These are phyloP conservation scores for Blakeslea trispora DNA, from an alignment of 371 early-diverging fungal genomes.

Conservation along the genomic window DNA sequence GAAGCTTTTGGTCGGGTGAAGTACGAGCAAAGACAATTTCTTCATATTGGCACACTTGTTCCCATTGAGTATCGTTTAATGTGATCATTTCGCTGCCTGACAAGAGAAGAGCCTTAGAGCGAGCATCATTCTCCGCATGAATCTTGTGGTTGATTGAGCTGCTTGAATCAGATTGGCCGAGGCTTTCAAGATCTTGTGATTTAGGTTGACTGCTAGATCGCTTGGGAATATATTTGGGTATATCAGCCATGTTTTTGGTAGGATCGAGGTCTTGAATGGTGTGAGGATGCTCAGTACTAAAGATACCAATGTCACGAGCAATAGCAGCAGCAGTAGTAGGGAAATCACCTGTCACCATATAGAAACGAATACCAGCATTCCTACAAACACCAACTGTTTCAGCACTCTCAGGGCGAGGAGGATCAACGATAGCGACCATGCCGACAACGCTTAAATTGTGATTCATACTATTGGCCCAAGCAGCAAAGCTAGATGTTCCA, in stretches of 20 bases:
- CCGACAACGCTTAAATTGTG: slow-evolving; percentile 58
- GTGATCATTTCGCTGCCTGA: slow-evolving; percentile 57
- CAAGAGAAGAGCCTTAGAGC: slow-evolving; percentile 42
- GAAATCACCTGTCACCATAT: slow-evolving; percentile 81
- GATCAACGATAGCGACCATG: slow-evolving; percentile 71
- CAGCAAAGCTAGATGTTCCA: slow-evolving; percentile 30
- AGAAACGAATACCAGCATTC: slow-evolving; percentile 71
- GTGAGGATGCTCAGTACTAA: slow-evolving; percentile 44
- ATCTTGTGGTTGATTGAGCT: slow-evolving; percentile 7
- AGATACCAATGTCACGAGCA: slow-evolving; percentile 69
- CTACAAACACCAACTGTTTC: slow-evolving; percentile 57
- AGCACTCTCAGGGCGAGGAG: slow-evolving; percentile 69
- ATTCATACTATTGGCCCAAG: slow-evolving; percentile 30
- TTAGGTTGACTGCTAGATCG: background rate
- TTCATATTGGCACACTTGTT: slow-evolving; percentile 58
- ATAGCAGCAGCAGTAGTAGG: slow-evolving; percentile 72
- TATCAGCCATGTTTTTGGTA: slow-evolving; percentile 11
- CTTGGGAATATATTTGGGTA: slow-evolving; percentile 18
- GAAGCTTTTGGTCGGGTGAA: slow-evolving; percentile 81
- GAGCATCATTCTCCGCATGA: slow-evolving; percentile 4
- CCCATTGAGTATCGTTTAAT: slow-evolving; percentile 60
- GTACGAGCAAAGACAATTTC: slow-evolving; percentile 87
- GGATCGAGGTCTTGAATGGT: slow-evolving; percentile 42
- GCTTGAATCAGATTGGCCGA: slow-evolving; percentile 3
- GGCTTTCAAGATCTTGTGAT: slow-evolving; percentile 6